phyloP scores from a whole-genome alignment of 2,329 filamentous ascomycete genomes.

The Aspergillus sp. region DNA sequence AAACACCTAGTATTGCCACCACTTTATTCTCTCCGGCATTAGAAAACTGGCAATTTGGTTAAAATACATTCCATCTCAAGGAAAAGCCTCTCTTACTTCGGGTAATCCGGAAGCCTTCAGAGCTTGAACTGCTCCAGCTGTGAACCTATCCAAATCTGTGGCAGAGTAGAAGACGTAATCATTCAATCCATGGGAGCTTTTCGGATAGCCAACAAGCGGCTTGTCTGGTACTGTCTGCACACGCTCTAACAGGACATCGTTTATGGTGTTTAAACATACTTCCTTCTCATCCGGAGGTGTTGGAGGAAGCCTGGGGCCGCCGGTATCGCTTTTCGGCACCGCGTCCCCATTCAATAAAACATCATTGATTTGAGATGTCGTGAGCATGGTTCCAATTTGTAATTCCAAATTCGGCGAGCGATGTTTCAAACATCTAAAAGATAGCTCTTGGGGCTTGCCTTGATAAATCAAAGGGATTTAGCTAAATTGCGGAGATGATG shows the following conservation, averaged over 20 bases:
- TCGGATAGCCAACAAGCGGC: constrained; percentile 12
- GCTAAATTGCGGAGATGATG: too few relatives aligned
- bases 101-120: constrained; percentile 3
- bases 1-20: constrained; percentile 20
- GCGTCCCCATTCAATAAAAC: background rate
- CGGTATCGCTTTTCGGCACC: too few relatives aligned
- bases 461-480: too few relatives aligned
- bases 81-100: too few relatives aligned
- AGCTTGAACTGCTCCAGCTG: constrained; percentile 6
- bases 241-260: constrained; percentile 11
- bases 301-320: constrained; percentile 1
- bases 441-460: too few relatives aligned
- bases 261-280: constrained; percentile 1
- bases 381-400: constrained; percentile 3
- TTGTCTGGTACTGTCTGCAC: constrained; percentile 3
- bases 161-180: constrained; percentile 13
- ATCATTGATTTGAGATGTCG: background rate
- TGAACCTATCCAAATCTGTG: constrained; percentile 9
- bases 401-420: too few relatives aligned
- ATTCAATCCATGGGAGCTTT: constrained; percentile 8
- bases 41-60: too few relatives aligned
- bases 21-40: too few relatives aligned
- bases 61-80: too few relatives aligned
- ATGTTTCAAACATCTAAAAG: too few relatives aligned
- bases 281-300: constrained; percentile 10